Percentiles rank a stretch among this genome's conserved stretches.
phyloP scores from a whole-genome alignment of 1,284 basidiomycete species.

The Marasmius fiardii region DNA sequence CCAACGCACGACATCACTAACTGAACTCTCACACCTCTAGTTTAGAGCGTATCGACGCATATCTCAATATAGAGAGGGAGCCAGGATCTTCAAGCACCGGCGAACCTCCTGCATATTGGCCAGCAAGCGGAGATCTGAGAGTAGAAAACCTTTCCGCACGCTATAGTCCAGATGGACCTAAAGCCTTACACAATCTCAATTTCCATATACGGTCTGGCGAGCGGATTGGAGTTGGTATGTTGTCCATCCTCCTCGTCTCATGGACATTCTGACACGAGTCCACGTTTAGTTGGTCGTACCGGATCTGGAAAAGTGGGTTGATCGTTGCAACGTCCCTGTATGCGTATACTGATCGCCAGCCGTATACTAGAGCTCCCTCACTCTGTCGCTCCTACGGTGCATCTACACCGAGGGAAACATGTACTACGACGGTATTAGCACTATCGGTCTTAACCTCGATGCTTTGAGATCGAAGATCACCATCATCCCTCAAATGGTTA shows the following conservation, averaged over 20 bases:
- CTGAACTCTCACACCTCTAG: conserved; percentile 22
- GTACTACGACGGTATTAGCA: conserved; percentile 46
- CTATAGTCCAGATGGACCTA: conserved; percentile 39
- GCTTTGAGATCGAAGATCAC: conserved; percentile 59
- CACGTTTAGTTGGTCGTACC: conserved; percentile 48
- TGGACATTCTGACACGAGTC: background rate
- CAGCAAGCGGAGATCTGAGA: conserved; percentile 53
- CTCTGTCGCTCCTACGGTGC: conserved; percentile 51
- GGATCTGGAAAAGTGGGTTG: conserved; percentile 54
- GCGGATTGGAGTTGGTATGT: conserved; percentile 41
- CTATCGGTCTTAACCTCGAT: conserved; percentile 58
- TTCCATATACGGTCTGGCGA: conserved; percentile 45
- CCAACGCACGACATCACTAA: background rate
- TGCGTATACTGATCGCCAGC: conserved; percentile 8
- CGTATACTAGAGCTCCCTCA: conserved; percentile 41
- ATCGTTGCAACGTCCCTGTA: conserved; percentile 20
- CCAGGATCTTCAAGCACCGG: conserved; percentile 34
- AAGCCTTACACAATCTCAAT: conserved; percentile 41
- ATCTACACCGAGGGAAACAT: conserved; percentile 58
- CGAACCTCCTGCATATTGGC: conserved; percentile 66
- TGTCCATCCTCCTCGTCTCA: background rate
- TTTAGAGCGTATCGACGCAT: conserved; percentile 59
- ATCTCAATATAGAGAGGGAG: conserved; percentile 57
- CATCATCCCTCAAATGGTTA: conserved; percentile 54
- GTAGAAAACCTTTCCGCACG: conserved; percentile 50